Percentiles rank a stretch among this genome's conserved stretches.
phyloP scores from a whole-genome alignment of 805 yeast species.

The Grigorovia yakushimaensis region DNA sequence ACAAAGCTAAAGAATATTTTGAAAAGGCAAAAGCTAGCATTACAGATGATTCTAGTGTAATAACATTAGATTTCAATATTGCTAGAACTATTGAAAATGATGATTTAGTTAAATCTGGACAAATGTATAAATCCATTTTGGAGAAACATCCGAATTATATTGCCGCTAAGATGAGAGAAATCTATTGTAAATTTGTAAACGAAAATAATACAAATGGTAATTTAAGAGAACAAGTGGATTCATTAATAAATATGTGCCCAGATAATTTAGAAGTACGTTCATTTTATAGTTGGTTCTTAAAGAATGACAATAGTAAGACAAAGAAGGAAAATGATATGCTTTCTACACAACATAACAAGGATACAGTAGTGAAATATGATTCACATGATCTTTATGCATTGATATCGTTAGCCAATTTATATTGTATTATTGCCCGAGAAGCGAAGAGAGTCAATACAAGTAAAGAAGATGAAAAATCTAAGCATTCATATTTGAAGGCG shows the following conservation, averaged over 20 bases:
- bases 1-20: conserved; percentile 49
- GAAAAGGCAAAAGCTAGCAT: conserved; percentile 33
- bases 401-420: conserved; percentile 81
- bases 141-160: conserved; percentile 56
- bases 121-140: conserved; percentile 46
- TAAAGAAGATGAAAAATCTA: conserved; percentile 41
- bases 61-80: conserved; percentile 56
- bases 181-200: conserved; percentile 49
- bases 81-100: conserved; percentile 64
- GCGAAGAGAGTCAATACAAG: conserved; percentile 35
- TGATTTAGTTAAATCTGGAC: conserved; percentile 19
- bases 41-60: conserved; percentile 23
- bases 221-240: conserved; percentile 37
- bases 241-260: conserved; percentile 43
- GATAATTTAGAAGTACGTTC: conserved; percentile 77
- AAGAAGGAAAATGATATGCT: conserved; percentile 38
- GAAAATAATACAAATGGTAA: conserved; percentile 16
- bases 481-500: conserved; percentile 78
- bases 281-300: conserved; percentile 82
- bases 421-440: conserved; percentile 74
- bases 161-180: conserved; percentile 63
- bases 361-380: conserved; percentile 70
- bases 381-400: conserved; percentile 87
- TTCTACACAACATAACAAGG: conserved; percentile 75
- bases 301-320: conserved; percentile 34